phyloP scores from a whole-genome alignment of 2,329 filamentous ascomycete genomes.

The Aureobasidium sp. region DNA sequence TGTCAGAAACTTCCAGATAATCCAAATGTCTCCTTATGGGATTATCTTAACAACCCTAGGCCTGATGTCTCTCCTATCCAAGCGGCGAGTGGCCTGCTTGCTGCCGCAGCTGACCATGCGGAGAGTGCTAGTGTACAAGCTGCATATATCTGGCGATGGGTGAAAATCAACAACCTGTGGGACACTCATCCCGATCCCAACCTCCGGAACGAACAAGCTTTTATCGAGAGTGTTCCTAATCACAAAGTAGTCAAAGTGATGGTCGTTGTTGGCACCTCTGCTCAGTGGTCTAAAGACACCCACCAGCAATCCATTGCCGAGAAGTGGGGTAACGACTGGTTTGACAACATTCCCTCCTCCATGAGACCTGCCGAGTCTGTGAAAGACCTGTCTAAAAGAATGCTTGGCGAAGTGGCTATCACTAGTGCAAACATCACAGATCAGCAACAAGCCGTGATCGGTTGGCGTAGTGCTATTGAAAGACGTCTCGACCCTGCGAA shows the following conservation, averaged over 20 bases:
- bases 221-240: background rate
- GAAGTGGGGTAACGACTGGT: background rate
- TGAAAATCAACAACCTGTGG: background rate
- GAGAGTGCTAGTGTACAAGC: background rate
- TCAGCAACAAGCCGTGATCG: background rate
- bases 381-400: background rate
- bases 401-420: background rate
- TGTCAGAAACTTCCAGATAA: background rate
- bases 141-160: background rate
- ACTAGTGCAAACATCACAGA: background rate
- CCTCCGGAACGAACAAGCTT: background rate
- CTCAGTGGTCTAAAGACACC: background rate
- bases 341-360: background rate
- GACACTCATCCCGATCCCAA: background rate
- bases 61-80: background rate
- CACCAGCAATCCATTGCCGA: background rate
- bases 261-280: background rate
- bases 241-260: background rate
- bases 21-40: background rate
- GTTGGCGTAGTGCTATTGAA: background rate
- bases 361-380: background rate
- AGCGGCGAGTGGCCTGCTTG: background rate
- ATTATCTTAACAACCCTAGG: background rate
- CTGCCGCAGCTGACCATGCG: background rate
- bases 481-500: background rate